A percentile compares a stretch with the other conserved stretches of the same genome.
These are phyloP conservation scores for Neurospora sp. DNA, from an alignment of 495 filamentous ascomycete genomes.

Conservation along the genomic window DNA sequence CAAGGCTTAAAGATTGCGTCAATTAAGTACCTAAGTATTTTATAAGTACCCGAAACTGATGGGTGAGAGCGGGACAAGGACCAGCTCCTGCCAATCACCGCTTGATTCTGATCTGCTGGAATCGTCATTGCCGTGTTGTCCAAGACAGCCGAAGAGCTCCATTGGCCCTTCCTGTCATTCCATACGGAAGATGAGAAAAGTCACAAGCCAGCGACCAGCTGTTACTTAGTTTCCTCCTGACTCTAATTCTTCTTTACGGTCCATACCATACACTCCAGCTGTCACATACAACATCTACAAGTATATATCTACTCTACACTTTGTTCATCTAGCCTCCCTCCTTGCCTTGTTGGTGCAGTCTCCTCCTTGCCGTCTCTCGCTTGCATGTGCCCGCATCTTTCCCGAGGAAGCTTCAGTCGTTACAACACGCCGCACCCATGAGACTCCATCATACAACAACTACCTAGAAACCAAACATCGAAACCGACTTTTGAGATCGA, in stretches of 20 bases:
- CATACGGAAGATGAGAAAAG: not conserved
- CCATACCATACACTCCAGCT: not conserved
- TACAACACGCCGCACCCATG: not conserved
- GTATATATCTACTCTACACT: not conserved
- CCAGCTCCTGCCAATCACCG: conserved; percentile 11
- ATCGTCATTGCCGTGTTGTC: not conserved
- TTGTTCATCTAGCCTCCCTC: not conserved
- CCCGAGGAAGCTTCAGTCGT: not conserved
- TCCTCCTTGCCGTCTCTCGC: not conserved
- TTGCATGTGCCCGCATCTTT: not conserved
- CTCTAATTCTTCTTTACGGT: not conserved
- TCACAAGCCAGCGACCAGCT: not conserved
- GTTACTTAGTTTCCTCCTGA: not conserved
- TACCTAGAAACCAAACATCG: not conserved
- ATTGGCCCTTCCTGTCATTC: not conserved
- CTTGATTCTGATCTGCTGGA: not conserved
- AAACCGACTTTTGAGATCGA: not conserved
- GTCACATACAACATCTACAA: not conserved
- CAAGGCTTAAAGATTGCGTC: too few species aligned
- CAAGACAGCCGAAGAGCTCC: not conserved
- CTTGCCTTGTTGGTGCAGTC: not conserved
- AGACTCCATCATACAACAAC: not conserved
- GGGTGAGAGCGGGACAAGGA: not conserved
- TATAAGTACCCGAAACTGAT: not conserved
- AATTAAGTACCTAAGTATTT: not conserved